These are phyloP conservation scores for Blastobotrys arbuscula DNA, from an alignment of 1,139 yeast species.

Conservation along the genomic window DNA sequence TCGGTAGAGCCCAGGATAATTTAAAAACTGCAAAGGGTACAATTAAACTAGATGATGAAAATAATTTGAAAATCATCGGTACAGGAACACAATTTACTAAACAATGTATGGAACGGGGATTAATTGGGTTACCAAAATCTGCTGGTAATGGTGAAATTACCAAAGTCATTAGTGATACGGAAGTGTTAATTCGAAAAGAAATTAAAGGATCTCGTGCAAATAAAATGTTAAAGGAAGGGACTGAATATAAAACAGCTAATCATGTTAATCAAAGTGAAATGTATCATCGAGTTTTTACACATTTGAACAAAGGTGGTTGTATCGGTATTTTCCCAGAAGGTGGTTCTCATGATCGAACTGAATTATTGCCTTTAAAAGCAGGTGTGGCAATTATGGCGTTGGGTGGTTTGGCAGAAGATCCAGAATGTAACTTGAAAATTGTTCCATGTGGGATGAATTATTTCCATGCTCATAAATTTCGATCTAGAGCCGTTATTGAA, in stretches of 20 bases:
- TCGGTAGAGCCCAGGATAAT: slow-evolving; percentile 84
- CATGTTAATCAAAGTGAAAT: slow-evolving; percentile 82
- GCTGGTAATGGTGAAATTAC: slow-evolving; percentile 72
- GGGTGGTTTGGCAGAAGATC: slow-evolving; percentile 72
- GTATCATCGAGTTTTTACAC: slow-evolving; percentile 75
- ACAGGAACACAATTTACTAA: slow-evolving; percentile 59
- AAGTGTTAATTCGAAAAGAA: slow-evolving; percentile 63
- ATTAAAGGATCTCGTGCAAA: slow-evolving; percentile 51
- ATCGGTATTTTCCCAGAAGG: slow-evolving; percentile 98
- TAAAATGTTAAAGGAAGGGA: slow-evolving; percentile 42
- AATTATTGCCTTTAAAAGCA: slow-evolving; percentile 83
- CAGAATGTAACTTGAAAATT: slow-evolving; percentile 69
- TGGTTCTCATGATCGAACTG: slow-evolving; percentile 93
- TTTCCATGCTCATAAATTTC: slow-evolving; percentile 90
- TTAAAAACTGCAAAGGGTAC: slow-evolving; percentile 56
- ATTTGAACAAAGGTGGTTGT: slow-evolving; percentile 71
- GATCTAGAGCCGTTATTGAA: slow-evolving; percentile 92
- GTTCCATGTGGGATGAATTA: slow-evolving; percentile 98
- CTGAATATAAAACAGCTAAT: slow-evolving; percentile 66
- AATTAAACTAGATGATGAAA: slow-evolving; percentile 46
- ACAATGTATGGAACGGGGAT: slow-evolving; percentile 63
- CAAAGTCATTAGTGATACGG: slow-evolving; percentile 68
- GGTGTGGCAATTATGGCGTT: slow-evolving; percentile 98
- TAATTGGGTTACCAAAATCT: slow-evolving; percentile 72
- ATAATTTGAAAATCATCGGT: slow-evolving; percentile 53